phyloP scores from a whole-genome alignment of 345 rosid genomes.

The Camelina hispida region DNA sequence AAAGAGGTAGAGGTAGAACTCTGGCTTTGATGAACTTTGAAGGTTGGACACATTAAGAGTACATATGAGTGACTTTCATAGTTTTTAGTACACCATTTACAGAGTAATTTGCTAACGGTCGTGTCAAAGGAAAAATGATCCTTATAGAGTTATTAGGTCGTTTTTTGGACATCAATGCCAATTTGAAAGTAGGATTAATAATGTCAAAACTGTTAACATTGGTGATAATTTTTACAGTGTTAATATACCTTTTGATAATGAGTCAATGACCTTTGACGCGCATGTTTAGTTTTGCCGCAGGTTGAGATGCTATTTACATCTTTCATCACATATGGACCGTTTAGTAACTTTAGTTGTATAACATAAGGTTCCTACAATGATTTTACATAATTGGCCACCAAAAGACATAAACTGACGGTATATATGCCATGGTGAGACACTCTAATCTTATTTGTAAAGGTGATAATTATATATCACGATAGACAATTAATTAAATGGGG shows the following conservation, averaged over 20 bases:
- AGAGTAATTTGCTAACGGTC: not conserved
- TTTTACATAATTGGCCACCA: too few relatives aligned
- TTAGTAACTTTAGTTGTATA: not conserved
- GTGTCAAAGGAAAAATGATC: not conserved
- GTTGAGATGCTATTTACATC: not conserved
- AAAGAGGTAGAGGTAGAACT: not conserved
- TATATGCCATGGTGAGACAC: too few relatives aligned
- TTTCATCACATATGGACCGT: not conserved
- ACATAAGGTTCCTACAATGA: too few relatives aligned
- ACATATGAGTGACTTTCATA: not conserved
- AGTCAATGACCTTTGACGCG: not conserved
- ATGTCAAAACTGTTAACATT: not conserved
- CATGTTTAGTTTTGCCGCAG: not conserved
- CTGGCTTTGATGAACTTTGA: not conserved
- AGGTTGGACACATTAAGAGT: not conserved
- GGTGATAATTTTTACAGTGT: not conserved
- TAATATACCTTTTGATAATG: not conserved
- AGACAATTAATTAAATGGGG: too few relatives aligned
- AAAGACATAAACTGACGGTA: too few relatives aligned
- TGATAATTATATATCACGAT: too few relatives aligned
- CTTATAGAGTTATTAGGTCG: not conserved
- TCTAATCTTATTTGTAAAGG: too few relatives aligned
- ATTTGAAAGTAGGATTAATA: not conserved
- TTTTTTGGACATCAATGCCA: not conserved
- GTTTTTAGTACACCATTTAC: not conserved